Percentiles rank a stretch among this genome's conserved stretches.
phyloP scores from a whole-genome alignment of 768 basidiomycete genomes.

The Flagelloscypha sp. region DNA sequence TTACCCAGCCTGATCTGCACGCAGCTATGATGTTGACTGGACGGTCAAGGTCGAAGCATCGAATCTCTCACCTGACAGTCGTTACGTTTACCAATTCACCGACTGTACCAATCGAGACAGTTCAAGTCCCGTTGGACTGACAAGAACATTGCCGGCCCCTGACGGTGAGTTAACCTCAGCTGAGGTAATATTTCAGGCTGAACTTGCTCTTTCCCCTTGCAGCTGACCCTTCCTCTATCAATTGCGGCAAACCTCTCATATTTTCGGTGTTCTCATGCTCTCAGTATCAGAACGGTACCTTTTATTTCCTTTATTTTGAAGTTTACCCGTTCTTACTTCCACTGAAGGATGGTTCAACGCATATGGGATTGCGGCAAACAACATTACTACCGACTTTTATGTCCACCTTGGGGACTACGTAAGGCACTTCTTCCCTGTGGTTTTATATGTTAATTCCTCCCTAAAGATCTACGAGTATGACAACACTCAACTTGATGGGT shows the following conservation, averaged over 20 bases:
- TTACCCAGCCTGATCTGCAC: no score
- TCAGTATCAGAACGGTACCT: conserved; percentile 39
- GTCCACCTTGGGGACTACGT: conserved; percentile 56
- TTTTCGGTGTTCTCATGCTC: conserved; percentile 57
- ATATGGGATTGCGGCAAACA: conserved; percentile 47
- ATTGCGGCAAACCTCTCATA: conserved; percentile 43
- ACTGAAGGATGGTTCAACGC: conserved; percentile 50
- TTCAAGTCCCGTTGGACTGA: conserved; percentile 40
- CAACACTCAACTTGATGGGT: no score
- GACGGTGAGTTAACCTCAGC: conserved; percentile 33
- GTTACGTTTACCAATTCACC: conserved; percentile 47
- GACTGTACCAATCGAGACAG: conserved; percentile 41
- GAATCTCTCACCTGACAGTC: conserved; percentile 39
- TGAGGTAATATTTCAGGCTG: not conserved
- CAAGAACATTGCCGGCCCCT: conserved; percentile 40
- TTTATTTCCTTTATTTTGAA: not conserved
- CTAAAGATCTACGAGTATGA: conserved; percentile 45
- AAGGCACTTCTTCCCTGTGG: conserved; percentile 8
- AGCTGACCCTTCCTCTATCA: conserved; percentile 46
- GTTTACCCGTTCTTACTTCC: not conserved
- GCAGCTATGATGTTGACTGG: conserved; percentile 54
- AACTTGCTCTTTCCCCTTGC: not conserved
- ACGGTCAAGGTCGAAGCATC: conserved; percentile 54
- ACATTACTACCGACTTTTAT: conserved; percentile 44
- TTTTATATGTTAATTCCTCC: no score